Percentiles rank a stretch among this genome's conserved stretches.
Evolutionary conservation across 805 yeast species (phyloP).

Genomic region (Metschnikowia amazonensis): DNA sequence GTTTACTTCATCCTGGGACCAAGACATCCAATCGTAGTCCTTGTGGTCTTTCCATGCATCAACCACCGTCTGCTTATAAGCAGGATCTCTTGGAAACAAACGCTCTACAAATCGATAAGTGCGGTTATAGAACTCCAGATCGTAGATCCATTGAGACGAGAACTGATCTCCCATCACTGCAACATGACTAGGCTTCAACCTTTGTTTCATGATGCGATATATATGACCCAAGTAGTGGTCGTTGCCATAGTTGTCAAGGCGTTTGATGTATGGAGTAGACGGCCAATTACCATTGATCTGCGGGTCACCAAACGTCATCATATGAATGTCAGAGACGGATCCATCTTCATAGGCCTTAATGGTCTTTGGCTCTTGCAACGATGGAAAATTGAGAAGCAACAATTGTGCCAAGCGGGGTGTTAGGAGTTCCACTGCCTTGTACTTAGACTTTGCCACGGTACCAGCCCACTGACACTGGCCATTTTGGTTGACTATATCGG

Average conservation of each 20-base stretch:
- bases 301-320: conserved; percentile 92
- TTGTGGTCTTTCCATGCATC: conserved; percentile 48
- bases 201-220: conserved; percentile 56
- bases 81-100: conserved; percentile 55
- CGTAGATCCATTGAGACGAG: conserved; percentile 92
- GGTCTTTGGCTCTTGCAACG: conserved; percentile 14
- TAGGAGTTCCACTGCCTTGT: conserved; percentile 10
- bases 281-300: conserved; percentile 90
- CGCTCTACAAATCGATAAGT: conserved; percentile 72
- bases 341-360: conserved; percentile 10
- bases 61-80: conserved; percentile 46
- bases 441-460: conserved; percentile 12
- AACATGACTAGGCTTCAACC: conserved; percentile 73
- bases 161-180: conserved; percentile 91
- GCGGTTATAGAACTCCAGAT: conserved; percentile 78
- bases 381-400: conserved; percentile 23
- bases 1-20: conserved; percentile 39
- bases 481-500: conserved; percentile 49
- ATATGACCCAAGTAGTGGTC: conserved; percentile 88
- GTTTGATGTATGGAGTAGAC: conserved; percentile 62
- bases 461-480: conserved; percentile 59
- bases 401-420: conserved; percentile 15
- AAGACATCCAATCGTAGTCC: conserved; percentile 51
- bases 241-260: conserved; percentile 84
- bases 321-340: conserved; percentile 48